Evolutionary conservation across 306 rosid genomes (phyloP).

Genomic region (Cotoneaster glaucophyllus): DNA sequence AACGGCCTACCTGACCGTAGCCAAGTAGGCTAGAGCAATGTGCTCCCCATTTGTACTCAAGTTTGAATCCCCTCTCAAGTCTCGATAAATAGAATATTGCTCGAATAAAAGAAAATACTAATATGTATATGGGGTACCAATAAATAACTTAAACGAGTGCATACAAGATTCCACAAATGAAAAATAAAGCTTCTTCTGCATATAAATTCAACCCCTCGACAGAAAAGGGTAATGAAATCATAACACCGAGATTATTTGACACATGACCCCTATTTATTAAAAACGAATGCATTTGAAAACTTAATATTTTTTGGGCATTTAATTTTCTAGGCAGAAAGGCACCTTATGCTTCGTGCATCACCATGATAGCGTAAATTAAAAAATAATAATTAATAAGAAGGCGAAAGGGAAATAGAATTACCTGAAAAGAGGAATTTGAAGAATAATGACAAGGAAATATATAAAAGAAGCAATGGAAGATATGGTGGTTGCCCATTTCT

Average conservation of each 20-base stretch:
- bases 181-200: background rate
- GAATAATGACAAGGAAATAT: conserved; percentile 59
- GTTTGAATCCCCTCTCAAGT: no score
- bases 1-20: background rate
- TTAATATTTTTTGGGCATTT: background rate
- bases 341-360: background rate
- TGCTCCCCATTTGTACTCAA: no score
- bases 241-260: background rate
- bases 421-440: conserved; percentile 93
- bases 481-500: conserved; percentile 48
- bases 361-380: background rate
- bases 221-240: background rate
- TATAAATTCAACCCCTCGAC: background rate
- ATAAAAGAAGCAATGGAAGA: conserved; percentile 42
- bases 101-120: no score
- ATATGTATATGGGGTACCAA: no score
- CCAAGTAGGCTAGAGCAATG: no score
- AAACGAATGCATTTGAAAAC: background rate
- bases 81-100: no score
- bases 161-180: background rate
- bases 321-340: background rate
- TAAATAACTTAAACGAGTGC: background rate
- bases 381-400: background rate
- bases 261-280: background rate
- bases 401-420: conserved; percentile 8